Evolutionary conservation across 352 stramenopile species (phyloP).

Genomic region (Plasmopara muralis): DNA sequence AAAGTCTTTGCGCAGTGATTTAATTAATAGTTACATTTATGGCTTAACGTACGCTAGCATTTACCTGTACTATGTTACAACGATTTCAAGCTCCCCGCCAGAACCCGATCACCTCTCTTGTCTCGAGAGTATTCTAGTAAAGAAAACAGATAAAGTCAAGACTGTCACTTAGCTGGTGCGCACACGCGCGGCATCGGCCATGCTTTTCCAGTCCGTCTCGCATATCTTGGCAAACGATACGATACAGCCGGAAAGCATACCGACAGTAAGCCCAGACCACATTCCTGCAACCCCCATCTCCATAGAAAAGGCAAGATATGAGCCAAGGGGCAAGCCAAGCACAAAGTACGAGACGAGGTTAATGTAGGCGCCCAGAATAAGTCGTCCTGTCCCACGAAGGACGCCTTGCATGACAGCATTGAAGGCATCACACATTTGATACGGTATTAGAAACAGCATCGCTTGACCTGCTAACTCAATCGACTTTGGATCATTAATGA

Average conservation of each 20-base stretch:
- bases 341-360: conserved; percentile 70
- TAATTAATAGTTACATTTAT: too few species aligned
- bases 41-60: too few species aligned
- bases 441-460: conserved; percentile 58
- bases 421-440: conserved; percentile 57
- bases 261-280: conserved; percentile 55
- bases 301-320: conserved; percentile 54
- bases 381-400: conserved; percentile 56
- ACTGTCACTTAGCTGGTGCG: conserved; percentile 32
- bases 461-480: conserved; percentile 38
- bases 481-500: conserved; percentile 68
- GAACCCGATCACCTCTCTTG: not conserved
- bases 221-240: conserved; percentile 60
- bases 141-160: conserved; percentile 3
- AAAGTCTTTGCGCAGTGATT: too few species aligned
- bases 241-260: conserved; percentile 47
- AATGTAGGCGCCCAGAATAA: conserved; percentile 46
- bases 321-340: conserved; percentile 54
- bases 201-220: conserved; percentile 47
- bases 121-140: not conserved
- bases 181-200: conserved; percentile 46
- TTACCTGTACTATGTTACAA: too few species aligned
- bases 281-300: conserved; percentile 62
- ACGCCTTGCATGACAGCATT: conserved; percentile 75
- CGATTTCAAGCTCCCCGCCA: conserved; percentile 2